Conservation (phyloP, 805 yeast genomes). For the Yarrowia sp. region DNA sequence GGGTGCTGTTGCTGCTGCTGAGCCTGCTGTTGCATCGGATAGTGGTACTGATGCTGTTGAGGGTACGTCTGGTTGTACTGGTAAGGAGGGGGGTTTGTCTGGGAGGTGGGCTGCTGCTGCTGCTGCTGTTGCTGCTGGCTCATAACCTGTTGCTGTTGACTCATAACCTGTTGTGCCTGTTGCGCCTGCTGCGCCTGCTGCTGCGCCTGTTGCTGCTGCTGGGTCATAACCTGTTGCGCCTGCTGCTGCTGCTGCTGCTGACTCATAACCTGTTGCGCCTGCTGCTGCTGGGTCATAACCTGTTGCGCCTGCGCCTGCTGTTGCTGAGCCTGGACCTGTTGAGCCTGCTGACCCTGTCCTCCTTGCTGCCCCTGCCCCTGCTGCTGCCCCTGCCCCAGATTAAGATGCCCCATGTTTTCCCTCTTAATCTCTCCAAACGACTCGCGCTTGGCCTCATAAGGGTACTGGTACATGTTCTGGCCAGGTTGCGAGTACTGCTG, state of each 20-base stretch:
- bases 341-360: neutral
- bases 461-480: no score
- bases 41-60: conserved; percentile 26
- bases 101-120: neutral
- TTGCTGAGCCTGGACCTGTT: conserved; percentile 21
- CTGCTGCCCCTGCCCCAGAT: no score
- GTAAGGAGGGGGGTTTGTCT: neutral
- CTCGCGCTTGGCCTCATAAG: no score
- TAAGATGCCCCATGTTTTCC: no score
- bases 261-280: neutral
- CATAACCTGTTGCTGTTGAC: conserved; percentile 2
- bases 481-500: no score
- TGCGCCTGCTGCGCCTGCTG: neutral
- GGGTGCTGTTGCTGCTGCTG: conserved; percentile 31
- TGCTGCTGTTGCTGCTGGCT: conserved; percentile 14
- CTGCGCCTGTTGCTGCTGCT: neutral
- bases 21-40: conserved; percentile 32
- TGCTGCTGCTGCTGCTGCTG: neutral
- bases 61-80: conserved; percentile 37
- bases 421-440: no score
- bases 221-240: neutral
- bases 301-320: no score
- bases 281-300: conserved; percentile 2
- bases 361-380: no score
- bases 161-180: neutral